phyloP scores from a whole-genome alignment of 2,329 filamentous ascomycete species.

The Cordyceps tenuipes region DNA sequence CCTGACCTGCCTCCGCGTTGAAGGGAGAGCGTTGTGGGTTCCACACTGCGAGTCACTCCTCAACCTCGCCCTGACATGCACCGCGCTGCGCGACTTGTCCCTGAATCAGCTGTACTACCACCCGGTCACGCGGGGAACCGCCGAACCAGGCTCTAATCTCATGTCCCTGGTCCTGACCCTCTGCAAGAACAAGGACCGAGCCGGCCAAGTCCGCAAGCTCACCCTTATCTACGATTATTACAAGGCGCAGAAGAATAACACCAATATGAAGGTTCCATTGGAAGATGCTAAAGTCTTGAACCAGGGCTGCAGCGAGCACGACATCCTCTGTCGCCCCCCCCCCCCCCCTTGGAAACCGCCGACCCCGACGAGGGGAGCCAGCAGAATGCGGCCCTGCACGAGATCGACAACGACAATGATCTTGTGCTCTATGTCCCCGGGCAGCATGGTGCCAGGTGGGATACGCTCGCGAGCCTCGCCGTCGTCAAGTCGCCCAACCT shows the following conservation, averaged over 20 bases:
- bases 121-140: not conserved
- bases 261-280: no score
- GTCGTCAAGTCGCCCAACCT: not conserved
- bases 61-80: not conserved
- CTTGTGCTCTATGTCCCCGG: no score
- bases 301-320: not conserved
- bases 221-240: no score
- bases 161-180: not conserved
- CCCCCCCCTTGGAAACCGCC: no score
- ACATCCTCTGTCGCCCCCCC: no score
- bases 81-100: not conserved
- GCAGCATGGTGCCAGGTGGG: not conserved
- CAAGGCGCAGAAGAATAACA: no score
- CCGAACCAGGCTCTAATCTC: not conserved
- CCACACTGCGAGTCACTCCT: not conserved
- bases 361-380: no score
- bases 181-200: not conserved
- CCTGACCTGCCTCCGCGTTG: no score
- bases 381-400: not conserved
- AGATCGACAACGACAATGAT: not conserved
- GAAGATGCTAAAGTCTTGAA: not conserved
- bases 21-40: no score
- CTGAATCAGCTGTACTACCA: not conserved
- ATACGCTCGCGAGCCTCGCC: not conserved
- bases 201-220: not conserved